Base-by-base conservation (phyloP, 148 eudicot species). In the Silene conica region DNA sequence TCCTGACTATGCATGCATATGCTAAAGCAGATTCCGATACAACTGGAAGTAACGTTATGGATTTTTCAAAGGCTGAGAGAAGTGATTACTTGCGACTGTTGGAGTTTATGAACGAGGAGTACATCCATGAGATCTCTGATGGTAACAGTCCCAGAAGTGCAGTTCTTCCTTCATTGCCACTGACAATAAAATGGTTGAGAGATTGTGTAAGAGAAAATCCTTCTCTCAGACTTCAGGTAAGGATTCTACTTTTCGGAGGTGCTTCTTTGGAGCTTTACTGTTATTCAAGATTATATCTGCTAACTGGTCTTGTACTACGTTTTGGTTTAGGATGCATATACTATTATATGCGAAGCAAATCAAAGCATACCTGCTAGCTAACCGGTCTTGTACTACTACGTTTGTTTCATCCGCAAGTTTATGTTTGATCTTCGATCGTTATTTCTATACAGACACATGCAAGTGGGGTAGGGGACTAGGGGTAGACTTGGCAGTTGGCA, bases 141-240 rank as follows among this genome's bases (percentile, higher is more conserved):
- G 82, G 69, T 55, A 41, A 74, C 72, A 55, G 78, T 78, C 63
- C 81, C 67, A 81, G 87, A 82, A 89, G 97, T 79, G 85, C 82
- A 28, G 97, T 89, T 69, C 78, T 86, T 81, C 87, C 92, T 67
- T 87, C 97, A 10, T 77, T 91, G 76, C 89, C 97, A 26, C 66
- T 81, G 74, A 77, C 97, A 19, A 85, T 91, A 76, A 85, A 86
- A 57, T 86, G 89, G 90, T 76, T 91, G 71, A 86, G 93, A 79
- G 84, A 87, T 76, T 91, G 86, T 77, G 90, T 78, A 31, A 82
- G 76, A 75, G 82, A 86, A 67, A 87, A 89, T 74, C 92, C 97
- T 57, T 83, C 89, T 22, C 71, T 85, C 62, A 85, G 81, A 78
- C 79, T 91, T 73, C 92, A 91, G 91, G 97, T 91, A 85, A 55